Evolutionary conservation across 371 early-diverging fungal species (phyloP).

Genomic region (Batkoa obscura): DNA sequence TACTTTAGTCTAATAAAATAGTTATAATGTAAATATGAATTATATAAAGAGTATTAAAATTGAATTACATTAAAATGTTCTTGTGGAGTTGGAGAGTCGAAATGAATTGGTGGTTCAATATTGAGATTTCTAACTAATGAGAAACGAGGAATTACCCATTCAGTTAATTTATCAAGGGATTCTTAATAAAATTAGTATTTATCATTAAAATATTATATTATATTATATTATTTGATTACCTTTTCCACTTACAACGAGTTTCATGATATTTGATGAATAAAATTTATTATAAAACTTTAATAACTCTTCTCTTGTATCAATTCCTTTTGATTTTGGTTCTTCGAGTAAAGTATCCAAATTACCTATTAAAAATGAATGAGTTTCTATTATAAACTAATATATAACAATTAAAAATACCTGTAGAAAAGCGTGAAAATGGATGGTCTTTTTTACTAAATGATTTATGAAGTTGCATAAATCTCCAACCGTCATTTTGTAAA

Average conservation of each 20-base stretch:
- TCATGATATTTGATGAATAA: constrained; percentile 92
- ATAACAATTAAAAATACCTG: constrained; percentile 19
- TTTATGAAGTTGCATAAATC: constrained; percentile 69
- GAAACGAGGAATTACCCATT: constrained; percentile 69
- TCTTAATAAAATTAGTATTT: constrained; percentile 19
- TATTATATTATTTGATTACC: constrained; percentile 17
- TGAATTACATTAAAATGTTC: neutral
- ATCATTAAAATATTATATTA: neutral
- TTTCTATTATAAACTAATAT: neutral
- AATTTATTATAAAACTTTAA: constrained; percentile 71
- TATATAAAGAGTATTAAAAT: neutral
- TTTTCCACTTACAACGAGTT: constrained; percentile 69
- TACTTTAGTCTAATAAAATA: constrained; percentile 29
- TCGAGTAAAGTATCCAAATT: constrained; percentile 66
- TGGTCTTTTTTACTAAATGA: constrained; percentile 54
- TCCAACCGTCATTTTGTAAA: constrained; percentile 66
- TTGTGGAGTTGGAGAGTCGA: constrained; percentile 13
- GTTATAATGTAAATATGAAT: neutral
- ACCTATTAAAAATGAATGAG: constrained; percentile 10
- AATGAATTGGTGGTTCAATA: constrained; percentile 59
- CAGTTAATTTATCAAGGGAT: constrained; percentile 60
- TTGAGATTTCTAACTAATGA: constrained; percentile 47
- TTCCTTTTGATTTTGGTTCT: constrained; percentile 40
- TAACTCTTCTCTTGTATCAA: constrained; percentile 66
- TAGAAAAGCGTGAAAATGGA: constrained; percentile 74